phyloP scores from a whole-genome alignment of 2,329 filamentous ascomycete genomes.

The Calonectria montana region DNA sequence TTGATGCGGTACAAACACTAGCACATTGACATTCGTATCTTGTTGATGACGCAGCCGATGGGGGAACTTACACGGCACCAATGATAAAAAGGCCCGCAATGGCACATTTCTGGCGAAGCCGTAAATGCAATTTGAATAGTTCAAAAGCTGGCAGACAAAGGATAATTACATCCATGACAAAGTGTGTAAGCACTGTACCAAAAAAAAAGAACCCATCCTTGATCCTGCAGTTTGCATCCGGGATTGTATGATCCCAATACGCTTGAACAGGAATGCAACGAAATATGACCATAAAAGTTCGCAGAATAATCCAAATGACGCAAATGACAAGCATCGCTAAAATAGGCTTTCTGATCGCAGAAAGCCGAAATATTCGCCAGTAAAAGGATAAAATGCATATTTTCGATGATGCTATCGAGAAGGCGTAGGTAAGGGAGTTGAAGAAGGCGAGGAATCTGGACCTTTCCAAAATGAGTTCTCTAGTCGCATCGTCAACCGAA shows the following conservation, averaged over 20 bases:
- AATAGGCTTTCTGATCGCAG: conserved; percentile 44
- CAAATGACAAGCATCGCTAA: conserved; percentile 37
- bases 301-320: conserved; percentile 42
- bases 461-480: conserved; percentile 30
- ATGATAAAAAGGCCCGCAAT: conserved; percentile 44
- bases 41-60: background rate
- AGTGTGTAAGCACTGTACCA: conserved; percentile 46
- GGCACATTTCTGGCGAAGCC: conserved; percentile 42
- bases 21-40: background rate
- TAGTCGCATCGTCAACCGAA: conserved; percentile 10
- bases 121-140: conserved; percentile 45
- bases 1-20: conserved; percentile 35
- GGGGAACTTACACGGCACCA: conserved; percentile 41
- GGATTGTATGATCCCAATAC: conserved; percentile 47
- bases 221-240: conserved; percentile 45
- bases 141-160: conserved; percentile 46
- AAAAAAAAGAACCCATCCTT: conserved; percentile 48
- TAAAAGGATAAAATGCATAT: conserved; percentile 46
- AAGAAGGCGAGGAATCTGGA: conserved; percentile 32
- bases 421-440: conserved; percentile 37
- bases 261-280: conserved; percentile 48
- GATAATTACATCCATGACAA: conserved; percentile 47
- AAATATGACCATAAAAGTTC: conserved; percentile 48
- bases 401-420: conserved; percentile 43
- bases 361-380: conserved; percentile 44